Conservation (phyloP, 2,329 filamentous ascomycete species). For the Ciborinia camelliae region DNA sequence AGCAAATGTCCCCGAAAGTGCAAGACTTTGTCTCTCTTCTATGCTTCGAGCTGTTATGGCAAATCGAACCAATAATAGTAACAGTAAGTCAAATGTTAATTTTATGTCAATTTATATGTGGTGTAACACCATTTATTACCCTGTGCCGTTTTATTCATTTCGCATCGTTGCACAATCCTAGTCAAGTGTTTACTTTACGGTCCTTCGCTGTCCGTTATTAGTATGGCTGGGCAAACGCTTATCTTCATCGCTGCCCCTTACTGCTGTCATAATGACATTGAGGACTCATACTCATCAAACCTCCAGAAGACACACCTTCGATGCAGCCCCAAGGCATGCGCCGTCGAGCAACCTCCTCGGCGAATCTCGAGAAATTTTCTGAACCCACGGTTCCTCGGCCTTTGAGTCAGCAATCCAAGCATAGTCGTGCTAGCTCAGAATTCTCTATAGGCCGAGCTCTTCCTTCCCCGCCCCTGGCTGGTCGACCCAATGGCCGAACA, state of each 20-base stretch:
- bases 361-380: slow-evolving; percentile 55
- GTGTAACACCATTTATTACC: slow-evolving; percentile 17
- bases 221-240: not conserved
- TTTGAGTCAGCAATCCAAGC: slow-evolving; percentile 59
- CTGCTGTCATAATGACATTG: not conserved
- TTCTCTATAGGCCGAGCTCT: slow-evolving; percentile 57
- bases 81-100: slow-evolving; percentile 54
- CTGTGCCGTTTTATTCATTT: slow-evolving; percentile 4
- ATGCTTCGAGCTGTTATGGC: slow-evolving; percentile 70
- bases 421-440: slow-evolving; percentile 70
- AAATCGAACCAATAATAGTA: slow-evolving; percentile 44
- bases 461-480: slow-evolving; percentile 44
- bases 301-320: slow-evolving; percentile 5
- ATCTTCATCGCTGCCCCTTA: not conserved
- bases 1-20: slow-evolving; percentile 64
- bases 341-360: slow-evolving; percentile 58
- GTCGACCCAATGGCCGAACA: slow-evolving; percentile 36
- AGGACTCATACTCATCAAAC: not conserved
- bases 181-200: slow-evolving; percentile 2
- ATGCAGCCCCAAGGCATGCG: slow-evolving; percentile 42
- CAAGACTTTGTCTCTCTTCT: slow-evolving; percentile 70
- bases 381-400: slow-evolving; percentile 51
- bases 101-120: slow-evolving; percentile 11
- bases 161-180: not conserved
- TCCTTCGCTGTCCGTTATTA: not conserved